Conservation (phyloP, 352 stramenopile genomes). For the Thalassiosira ordinaria region DNA sequence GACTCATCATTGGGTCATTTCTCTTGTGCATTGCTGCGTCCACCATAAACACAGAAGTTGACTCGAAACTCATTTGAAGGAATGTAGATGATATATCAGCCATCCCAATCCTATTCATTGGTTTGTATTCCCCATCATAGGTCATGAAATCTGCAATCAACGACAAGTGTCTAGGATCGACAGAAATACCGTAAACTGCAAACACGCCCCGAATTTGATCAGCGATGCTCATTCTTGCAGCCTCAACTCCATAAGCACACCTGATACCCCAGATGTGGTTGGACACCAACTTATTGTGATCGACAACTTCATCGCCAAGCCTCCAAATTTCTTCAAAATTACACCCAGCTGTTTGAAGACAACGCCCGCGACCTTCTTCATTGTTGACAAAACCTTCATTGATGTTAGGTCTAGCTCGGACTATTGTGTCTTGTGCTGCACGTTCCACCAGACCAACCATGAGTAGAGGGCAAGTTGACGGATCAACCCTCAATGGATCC, state of each 20-base stretch:
- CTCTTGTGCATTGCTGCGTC: constrained; percentile 92
- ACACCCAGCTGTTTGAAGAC: constrained; percentile 90
- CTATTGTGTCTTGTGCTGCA: constrained; percentile 80
- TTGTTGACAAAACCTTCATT: constrained; percentile 83
- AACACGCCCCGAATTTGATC: constrained; percentile 99
- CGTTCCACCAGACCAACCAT: constrained; percentile 88
- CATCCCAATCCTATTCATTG: constrained; percentile 98
- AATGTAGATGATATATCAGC: constrained; percentile 94
- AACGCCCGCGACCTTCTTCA: constrained; percentile 80
- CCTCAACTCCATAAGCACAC: constrained; percentile 98
- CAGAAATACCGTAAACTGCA: constrained; percentile 98
- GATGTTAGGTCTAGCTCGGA: constrained; percentile 83
- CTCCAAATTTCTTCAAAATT: constrained; percentile 99
- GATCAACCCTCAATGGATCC: constrained; percentile 71
- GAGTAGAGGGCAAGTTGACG: constrained; percentile 82
- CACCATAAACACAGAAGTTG: constrained; percentile 98
- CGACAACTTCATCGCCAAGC: constrained; percentile 84
- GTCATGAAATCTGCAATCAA: constrained; percentile 99
- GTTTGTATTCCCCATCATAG: constrained; percentile 94
- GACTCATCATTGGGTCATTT: constrained; percentile 91
- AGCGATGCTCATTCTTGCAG: constrained; percentile 95
- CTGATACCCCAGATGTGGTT: constrained; percentile 98
- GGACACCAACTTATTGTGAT: constrained; percentile 94
- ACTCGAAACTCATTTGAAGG: constrained; percentile 99
- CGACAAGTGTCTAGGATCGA: constrained; percentile 97